A percentile compares a stretch with the other conserved stretches of the same genome.
Evolutionary conservation across 148 eudicot species (phyloP).

Genomic region (Talinum fruticosum): DNA sequence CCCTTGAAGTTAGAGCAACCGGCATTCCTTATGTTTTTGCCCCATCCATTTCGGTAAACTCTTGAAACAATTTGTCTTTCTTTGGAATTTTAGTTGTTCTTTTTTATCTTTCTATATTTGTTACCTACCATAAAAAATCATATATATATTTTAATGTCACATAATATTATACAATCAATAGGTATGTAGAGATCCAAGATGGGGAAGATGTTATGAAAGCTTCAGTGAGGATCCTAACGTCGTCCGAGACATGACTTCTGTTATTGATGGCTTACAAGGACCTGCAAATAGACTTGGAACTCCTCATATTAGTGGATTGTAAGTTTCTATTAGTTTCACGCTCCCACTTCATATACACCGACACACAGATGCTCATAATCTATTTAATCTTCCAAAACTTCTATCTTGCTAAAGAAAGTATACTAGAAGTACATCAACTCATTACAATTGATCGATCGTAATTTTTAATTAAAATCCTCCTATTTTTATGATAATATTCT

Average conservation of each 20-base stretch:
- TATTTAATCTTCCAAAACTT: neutral
- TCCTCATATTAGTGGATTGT: neutral
- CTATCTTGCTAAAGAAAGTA: too few relatives aligned
- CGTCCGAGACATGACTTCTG: neutral
- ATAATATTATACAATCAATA: neutral
- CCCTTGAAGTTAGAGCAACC: conserved; percentile 14
- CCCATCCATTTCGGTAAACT: neutral
- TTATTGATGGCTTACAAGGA: neutral
- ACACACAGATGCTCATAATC: neutral
- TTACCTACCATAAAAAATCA: too few relatives aligned
- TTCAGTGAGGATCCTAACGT: conserved; percentile 1
- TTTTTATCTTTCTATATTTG: too few relatives aligned
- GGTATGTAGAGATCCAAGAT: conserved; percentile 8
- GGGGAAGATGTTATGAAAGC: conserved; percentile 6
- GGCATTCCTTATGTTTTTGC: conserved; percentile 15
- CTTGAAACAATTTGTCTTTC: neutral
- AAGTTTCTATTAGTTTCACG: neutral
- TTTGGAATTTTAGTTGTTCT: neutral
- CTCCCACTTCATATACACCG: neutral
- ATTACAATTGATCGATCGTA: too few relatives aligned
- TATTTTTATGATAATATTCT: too few relatives aligned
- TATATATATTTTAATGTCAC: too few relatives aligned
- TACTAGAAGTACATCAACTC: too few relatives aligned
- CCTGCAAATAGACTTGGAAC: neutral
- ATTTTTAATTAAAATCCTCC: too few relatives aligned